phyloP scores from a whole-genome alignment of 768 basidiomycete species.

The Pisolithus sp. region DNA sequence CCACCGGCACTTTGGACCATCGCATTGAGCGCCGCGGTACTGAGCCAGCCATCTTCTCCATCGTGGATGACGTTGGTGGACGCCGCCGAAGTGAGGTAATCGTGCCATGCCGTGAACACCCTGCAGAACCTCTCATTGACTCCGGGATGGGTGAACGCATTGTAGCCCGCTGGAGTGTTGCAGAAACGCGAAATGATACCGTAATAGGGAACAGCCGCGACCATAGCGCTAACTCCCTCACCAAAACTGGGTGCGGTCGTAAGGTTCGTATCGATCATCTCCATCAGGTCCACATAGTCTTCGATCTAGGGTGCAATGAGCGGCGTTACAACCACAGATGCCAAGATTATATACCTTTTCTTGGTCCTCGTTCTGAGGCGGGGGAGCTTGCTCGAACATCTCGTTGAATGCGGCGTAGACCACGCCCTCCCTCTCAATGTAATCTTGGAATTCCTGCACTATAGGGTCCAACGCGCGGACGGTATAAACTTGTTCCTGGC shows the following conservation, averaged over 20 bases:
- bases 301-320: background rate
- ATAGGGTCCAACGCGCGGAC: conserved; percentile 3
- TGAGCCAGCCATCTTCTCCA: conserved; percentile 46
- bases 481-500: background rate
- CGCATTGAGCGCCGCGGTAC: conserved; percentile 22
- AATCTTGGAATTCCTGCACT: conserved; percentile 15
- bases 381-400: background rate
- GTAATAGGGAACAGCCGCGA: background rate
- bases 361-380: background rate
- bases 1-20: conserved; percentile 5
- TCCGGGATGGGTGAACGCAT: conserved; percentile 31
- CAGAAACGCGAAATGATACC: background rate
- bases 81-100: conserved; percentile 37
- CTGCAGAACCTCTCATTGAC: conserved; percentile 44
- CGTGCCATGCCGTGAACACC: conserved; percentile 45
- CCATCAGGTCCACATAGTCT: conserved; percentile 1
- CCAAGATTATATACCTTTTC: background rate
- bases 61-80: conserved; percentile 39
- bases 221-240: background rate
- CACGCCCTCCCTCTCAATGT: conserved; percentile 17
- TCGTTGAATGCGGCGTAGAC: conserved; percentile 8
- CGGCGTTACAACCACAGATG: background rate
- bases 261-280: background rate
- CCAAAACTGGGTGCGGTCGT: background rate
- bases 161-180: conserved; percentile 1